Evolutionary conservation across 495 filamentous ascomycete species (phyloP), one percentile per base, ranked within the genome.

Genomic region (Trichoderma reesei): DNA sequence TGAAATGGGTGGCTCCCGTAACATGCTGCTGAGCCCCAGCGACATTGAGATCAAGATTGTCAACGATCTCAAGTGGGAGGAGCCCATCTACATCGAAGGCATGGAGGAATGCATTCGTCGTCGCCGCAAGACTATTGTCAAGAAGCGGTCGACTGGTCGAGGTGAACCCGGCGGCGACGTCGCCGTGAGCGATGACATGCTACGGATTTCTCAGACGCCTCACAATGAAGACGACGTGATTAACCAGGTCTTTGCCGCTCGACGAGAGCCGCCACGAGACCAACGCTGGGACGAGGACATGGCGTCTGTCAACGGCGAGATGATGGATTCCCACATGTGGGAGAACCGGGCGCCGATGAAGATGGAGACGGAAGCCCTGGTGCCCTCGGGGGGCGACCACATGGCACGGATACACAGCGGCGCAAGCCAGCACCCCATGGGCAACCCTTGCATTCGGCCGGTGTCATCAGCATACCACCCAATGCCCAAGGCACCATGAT

Each of bases 11-110:
- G 73, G 74, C 36, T 74, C 72, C 60, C 63, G 66, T 13, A 69
- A 72, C 20, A 74, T 73, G 72, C 71, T 74, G 60, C 74, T 74
- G 71, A 77, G 74, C 64, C 68, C 72, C 26, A 68, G 69, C 41
- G 71, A 75, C 62, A 68, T 77, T 46, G 67, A 72, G 65, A 68
- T 70, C 42, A 73, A 70, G 73, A 72, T 77, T 14, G 70, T 74
- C 67, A 72, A 74, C 67, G 46, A 72, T n/a, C 73, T 73, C 18
- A 65, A 73, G 20, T 70, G 73, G 37, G 72, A 74, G 65, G 64
- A 67, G 10, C 65, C 65, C 2, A n/a, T 70, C 3, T 68, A 75
- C 62, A 68, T 69, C 18, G 74, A 74, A 68, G 69, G 67, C 26
- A 67, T 63, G 16, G 61, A 63, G 6, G 38, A 63, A 26, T 34